phyloP scores from a whole-genome alignment of 2,329 filamentous ascomycete genomes.

The Amauroascus niger region DNA sequence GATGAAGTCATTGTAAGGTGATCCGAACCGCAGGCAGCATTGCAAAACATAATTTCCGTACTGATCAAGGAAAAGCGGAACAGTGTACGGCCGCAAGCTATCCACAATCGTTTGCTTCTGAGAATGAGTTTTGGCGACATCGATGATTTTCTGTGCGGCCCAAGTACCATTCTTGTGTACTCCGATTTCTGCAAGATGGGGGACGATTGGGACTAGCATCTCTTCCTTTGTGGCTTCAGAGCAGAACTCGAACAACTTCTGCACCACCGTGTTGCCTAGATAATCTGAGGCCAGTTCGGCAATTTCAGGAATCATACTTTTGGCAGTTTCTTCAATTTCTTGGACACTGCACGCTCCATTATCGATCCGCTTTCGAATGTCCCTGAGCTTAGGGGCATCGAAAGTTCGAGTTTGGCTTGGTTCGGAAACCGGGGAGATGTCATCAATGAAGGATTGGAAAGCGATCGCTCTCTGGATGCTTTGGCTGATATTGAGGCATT shows the following conservation, averaged over 20 bases:
- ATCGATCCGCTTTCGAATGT: slow-evolving; percentile 95
- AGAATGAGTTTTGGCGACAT: slow-evolving; percentile 73
- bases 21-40: slow-evolving; percentile 84
- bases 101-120: slow-evolving; percentile 83
- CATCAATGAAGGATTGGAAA: slow-evolving; percentile 61
- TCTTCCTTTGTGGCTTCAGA: slow-evolving; percentile 81
- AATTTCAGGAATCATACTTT: slow-evolving; percentile 93
- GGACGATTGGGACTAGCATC: slow-evolving; percentile 80
- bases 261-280: slow-evolving; percentile 96
- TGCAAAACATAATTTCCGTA: slow-evolving; percentile 98
- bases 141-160: slow-evolving; percentile 98
- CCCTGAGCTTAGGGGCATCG: slow-evolving; percentile 85
- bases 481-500: slow-evolving; percentile 59
- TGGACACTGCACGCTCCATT: slow-evolving; percentile 76
- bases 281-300: slow-evolving; percentile 93
- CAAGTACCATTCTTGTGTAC: slow-evolving; percentile 99
- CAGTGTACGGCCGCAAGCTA: slow-evolving; percentile 71
- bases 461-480: slow-evolving; percentile 69
- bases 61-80: slow-evolving; percentile 90
- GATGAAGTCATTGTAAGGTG: slow-evolving; percentile 88
- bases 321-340: slow-evolving; percentile 86
- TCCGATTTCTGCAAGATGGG: slow-evolving; percentile 90
- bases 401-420: slow-evolving; percentile 80
- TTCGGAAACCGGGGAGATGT: slow-evolving; percentile 83
- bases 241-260: slow-evolving; percentile 96